Conservation (phyloP, 352 stramenopile genomes). For the Blastocystis sp. region DNA sequence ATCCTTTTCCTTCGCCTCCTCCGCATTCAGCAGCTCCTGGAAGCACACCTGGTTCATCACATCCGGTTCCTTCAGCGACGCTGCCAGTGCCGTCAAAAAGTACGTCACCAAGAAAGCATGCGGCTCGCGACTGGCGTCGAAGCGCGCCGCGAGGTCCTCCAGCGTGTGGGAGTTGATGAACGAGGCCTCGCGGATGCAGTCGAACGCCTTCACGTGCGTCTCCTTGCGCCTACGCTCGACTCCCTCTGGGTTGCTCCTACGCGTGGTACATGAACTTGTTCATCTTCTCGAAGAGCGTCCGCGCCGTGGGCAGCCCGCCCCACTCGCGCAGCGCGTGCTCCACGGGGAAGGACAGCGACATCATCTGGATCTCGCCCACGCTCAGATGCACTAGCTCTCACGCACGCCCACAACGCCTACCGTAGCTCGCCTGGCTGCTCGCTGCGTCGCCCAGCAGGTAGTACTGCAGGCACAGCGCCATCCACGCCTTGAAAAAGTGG, state of each 20-base stretch:
- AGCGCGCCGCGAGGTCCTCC: background rate
- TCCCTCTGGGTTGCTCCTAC: background rate
- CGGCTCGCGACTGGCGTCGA: background rate
- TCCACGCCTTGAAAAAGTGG: conserved; percentile 27
- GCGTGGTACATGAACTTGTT: conserved; percentile 3
- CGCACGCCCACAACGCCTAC: background rate
- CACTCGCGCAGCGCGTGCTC: background rate
- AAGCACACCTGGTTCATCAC: conserved; percentile 13
- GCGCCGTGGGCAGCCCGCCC: background rate
- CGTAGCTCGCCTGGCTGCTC: background rate
- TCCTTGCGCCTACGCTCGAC: background rate
- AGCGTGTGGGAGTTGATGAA: conserved; percentile 20
- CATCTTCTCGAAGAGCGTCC: background rate
- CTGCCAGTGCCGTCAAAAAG: conserved; percentile 1
- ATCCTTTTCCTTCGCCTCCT: background rate
- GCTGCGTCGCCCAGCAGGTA: conserved; percentile 23
- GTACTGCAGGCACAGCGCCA: conserved; percentile 3
- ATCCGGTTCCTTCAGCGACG: conserved; percentile 31
- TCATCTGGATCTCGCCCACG: conserved; percentile 30
- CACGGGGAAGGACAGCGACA: conserved; percentile 14
- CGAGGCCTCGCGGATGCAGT: conserved; percentile 28
- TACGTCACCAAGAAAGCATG: background rate
- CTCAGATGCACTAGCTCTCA: conserved; percentile 20
- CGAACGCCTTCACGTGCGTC: conserved; percentile 24
- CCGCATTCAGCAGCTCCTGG: background rate